Evolutionary conservation across 2,329 filamentous ascomycete species (phyloP), one percentile per base, ranked within the genome.

Genomic region (Ilyonectria sp.): DNA sequence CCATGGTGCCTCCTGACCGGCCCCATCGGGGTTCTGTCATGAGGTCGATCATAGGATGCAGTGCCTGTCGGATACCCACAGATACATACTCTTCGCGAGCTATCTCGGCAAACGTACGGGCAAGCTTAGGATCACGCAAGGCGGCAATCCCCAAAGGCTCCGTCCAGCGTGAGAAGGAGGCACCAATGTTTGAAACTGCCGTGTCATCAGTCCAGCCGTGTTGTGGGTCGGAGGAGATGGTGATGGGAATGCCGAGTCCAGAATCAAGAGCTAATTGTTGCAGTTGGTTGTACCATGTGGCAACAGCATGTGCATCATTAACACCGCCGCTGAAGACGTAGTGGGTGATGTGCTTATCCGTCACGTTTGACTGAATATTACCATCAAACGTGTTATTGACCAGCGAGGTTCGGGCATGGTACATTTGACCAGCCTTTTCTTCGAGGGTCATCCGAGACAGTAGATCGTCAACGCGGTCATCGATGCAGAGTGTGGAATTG

Each of bases 21-120:
- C 84, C 81, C 86, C 86, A 88, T 1, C 86, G 78, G 3, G 84
- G 84, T 68, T 88, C 86, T 0, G 86, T 88, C 0, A 84, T 75
- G 0, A 88, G 74, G 67, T 88, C 85, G 7, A 86, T 81, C 63
- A 87, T 85, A 0, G 86, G 86, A 58, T 87, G 85, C 0, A 88
- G 76, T 1, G 85, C 81, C 3, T 79, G 77, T 6, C 84, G 81
- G 8, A 87, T 77, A 2, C 86, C 81, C 6, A 82, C 74, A 1
- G 81, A 79, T 2, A 79, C 58, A 43, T 82, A 83, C 69, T 88
- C 86, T 69, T 86, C 80, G 5, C 85, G 80, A 0, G 82, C 85
- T 19, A 86, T 79, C 37, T 87, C 82, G 8, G 83, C 85, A 59
- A 88, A 88, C 15, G 75, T 78, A 49, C 81, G 73, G 1, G 86